Evolutionary conservation across 169 alveolate species (phyloP).

Genomic region (Plasmodium blacklocki): DNA sequence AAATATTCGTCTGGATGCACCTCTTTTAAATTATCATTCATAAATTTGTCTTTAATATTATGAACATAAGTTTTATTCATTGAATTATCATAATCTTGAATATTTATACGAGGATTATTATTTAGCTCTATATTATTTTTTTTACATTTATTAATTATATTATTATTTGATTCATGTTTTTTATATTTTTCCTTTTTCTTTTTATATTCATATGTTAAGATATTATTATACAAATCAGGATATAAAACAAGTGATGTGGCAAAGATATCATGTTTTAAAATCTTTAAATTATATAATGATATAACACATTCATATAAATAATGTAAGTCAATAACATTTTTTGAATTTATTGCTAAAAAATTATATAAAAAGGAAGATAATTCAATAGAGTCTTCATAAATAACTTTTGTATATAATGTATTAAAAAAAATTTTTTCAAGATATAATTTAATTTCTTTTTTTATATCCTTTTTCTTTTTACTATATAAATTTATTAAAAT

Average conservation of each 20-base stretch:
- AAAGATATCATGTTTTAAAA: conserved; percentile 43
- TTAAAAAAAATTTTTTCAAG: conserved; percentile 42
- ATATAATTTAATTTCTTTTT: conserved; percentile 19
- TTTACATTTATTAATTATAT: background rate
- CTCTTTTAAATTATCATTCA: background rate
- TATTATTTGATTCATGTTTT: background rate
- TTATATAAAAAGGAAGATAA: conserved; percentile 44
- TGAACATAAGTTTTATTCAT: background rate
- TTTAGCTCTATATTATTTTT: background rate
- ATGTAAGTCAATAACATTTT: conserved; percentile 56
- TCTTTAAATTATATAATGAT: conserved; percentile 38
- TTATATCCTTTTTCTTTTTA: conserved; percentile 7
- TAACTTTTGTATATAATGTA: conserved; percentile 44
- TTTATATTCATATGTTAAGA: conserved; percentile 22
- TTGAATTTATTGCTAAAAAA: conserved; percentile 65
- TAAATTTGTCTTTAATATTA: background rate
- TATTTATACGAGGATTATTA: background rate
- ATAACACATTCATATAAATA: conserved; percentile 48
- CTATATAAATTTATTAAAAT: conserved; percentile 27
- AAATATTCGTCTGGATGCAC: background rate
- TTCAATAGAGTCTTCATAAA: conserved; percentile 64
- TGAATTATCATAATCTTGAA: background rate
- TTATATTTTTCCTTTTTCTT: background rate
- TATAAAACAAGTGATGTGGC: conserved; percentile 24
- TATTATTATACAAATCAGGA: conserved; percentile 37